phyloP scores from a whole-genome alignment of 2,329 filamentous ascomycete genomes.

The Colletotrichum musae region DNA sequence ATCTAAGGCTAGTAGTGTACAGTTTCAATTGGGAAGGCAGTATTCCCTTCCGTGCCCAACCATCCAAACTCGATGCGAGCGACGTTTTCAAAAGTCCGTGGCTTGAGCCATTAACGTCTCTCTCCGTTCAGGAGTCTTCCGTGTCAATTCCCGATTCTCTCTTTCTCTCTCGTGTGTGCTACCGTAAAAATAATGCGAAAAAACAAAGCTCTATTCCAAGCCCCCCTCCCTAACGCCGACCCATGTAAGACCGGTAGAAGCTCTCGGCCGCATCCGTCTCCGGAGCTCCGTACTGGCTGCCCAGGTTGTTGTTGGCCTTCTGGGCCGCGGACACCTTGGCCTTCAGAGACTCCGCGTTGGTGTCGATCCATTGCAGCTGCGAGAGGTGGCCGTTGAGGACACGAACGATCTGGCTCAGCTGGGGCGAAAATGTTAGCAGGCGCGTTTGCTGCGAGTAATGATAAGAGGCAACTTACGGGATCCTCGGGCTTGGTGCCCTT shows the following conservation, averaged over 20 bases:
- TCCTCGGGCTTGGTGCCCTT: slow-evolving; percentile 92
- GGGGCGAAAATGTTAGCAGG: slow-evolving; percentile 45
- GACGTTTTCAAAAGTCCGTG: slow-evolving; percentile 9
- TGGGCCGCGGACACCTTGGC: slow-evolving; percentile 87
- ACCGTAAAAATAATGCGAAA: slow-evolving; percentile 37
- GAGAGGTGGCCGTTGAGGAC: slow-evolving; percentile 94
- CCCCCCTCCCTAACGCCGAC: slow-evolving; percentile 68
- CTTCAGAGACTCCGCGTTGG: slow-evolving; percentile 84
- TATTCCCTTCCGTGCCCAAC: slow-evolving; percentile 16
- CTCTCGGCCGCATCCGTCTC: slow-evolving; percentile 85
- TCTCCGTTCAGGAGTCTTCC: slow-evolving; percentile 6
- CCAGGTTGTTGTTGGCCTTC: slow-evolving; percentile 78
- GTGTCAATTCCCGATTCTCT: slow-evolving; percentile 35
- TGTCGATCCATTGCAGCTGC: slow-evolving; percentile 94
- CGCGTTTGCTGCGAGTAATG: neutral
- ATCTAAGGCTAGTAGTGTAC: slow-evolving; percentile 55
- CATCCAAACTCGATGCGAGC: slow-evolving; percentile 39
- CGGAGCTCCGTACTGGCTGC: slow-evolving; percentile 69
- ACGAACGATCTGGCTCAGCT: slow-evolving; percentile 95
- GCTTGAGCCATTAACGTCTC: slow-evolving; percentile 18
- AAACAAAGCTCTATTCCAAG: slow-evolving; percentile 36
- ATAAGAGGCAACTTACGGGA: slow-evolving; percentile 72
- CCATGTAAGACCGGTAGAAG: slow-evolving; percentile 92
- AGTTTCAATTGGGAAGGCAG: slow-evolving; percentile 49
- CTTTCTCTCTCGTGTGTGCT: slow-evolving; percentile 43